Evolutionary conservation across 306 rosid species (phyloP).

Genomic region (Trichosanthes truncata): DNA sequence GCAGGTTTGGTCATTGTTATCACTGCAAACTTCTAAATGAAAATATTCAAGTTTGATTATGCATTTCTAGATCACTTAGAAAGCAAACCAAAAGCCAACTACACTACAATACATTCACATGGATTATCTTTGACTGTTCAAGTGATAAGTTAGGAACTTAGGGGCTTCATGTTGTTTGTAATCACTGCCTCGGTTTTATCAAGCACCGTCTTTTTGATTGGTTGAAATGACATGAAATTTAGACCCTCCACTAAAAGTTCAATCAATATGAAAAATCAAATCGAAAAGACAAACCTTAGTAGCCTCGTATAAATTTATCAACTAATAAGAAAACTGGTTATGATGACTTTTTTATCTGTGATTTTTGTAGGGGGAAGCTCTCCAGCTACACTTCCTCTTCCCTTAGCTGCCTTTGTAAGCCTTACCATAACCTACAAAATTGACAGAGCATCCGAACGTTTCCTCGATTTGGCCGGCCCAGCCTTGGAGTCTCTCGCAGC

Average conservation of each 20-base stretch:
- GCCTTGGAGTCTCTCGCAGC: constrained; percentile 88
- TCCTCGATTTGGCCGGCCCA: constrained; percentile 88
- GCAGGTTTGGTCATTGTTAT: constrained; percentile 43
- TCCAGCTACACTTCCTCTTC: constrained; percentile 93
- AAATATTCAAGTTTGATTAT: not conserved
- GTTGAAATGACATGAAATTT: not conserved
- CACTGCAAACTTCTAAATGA: constrained; percentile 1
- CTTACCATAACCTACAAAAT: constrained; percentile 90
- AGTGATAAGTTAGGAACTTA: not conserved
- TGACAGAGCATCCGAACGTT: constrained; percentile 69
- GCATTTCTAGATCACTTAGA: not conserved
- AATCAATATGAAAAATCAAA: not conserved
- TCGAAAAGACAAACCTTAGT: not conserved
- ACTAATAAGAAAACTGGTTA: not conserved
- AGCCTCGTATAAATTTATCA: not conserved
- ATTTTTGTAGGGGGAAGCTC: constrained; percentile 50
- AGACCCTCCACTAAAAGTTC: not conserved
- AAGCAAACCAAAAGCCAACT: not conserved
- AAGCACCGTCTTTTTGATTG: not conserved
- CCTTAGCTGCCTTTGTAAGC: constrained; percentile 95
- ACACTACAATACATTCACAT: not conserved
- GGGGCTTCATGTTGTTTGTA: not conserved
- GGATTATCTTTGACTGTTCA: constrained; percentile 2
- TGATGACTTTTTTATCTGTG: not conserved
- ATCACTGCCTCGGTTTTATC: not conserved